A percentile compares a stretch with the other conserved stretches of the same genome.
These are phyloP conservation scores for Lolium rigidum DNA, from an alignment of 176 grass and related monocot species.

Conservation along the genomic window DNA sequence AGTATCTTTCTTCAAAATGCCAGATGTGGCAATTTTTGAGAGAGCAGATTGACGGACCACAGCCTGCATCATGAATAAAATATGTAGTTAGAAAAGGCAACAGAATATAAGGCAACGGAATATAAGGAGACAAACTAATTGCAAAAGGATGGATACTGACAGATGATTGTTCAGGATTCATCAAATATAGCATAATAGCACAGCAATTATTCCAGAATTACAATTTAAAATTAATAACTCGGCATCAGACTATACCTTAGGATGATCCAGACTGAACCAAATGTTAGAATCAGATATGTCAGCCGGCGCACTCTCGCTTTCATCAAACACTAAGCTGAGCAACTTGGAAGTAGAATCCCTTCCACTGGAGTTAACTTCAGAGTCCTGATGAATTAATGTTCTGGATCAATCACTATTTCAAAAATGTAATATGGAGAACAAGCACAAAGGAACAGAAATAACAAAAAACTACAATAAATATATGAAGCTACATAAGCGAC, in stretches of 20 bases:
- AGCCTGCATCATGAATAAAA: constrained; percentile 55
- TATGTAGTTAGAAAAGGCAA: constrained; percentile 1
- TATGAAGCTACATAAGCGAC: constrained; percentile 1
- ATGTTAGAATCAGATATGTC: constrained; percentile 76
- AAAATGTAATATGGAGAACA: constrained; percentile 1
- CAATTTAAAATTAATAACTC: constrained; percentile 24
- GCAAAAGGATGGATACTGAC: not conserved
- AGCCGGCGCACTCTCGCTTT: constrained; percentile 45
- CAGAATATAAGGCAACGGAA: constrained; percentile 17
- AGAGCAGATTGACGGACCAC: constrained; percentile 69
- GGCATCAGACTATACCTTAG: constrained; percentile 65
- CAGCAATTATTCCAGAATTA: constrained; percentile 15
- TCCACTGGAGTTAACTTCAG: constrained; percentile 53
- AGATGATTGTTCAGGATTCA: constrained; percentile 35
- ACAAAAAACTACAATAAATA: not conserved
- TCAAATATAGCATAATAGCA: constrained; percentile 20
- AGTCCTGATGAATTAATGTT: constrained; percentile 55
- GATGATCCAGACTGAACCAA: constrained; percentile 93
- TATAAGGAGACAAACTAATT: constrained; percentile 39
- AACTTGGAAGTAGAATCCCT: constrained; percentile 51
- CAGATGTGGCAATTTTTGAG: constrained; percentile 72
- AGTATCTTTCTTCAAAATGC: constrained; percentile 51
- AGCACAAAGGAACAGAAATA: constrained; percentile 15
- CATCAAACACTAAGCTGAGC: constrained; percentile 59
- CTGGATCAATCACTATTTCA: not conserved